Evolutionary conservation across 2,329 filamentous ascomycete species (phyloP), one percentile per base, ranked within the genome.

Genomic region (Rosellinia necatrix): DNA sequence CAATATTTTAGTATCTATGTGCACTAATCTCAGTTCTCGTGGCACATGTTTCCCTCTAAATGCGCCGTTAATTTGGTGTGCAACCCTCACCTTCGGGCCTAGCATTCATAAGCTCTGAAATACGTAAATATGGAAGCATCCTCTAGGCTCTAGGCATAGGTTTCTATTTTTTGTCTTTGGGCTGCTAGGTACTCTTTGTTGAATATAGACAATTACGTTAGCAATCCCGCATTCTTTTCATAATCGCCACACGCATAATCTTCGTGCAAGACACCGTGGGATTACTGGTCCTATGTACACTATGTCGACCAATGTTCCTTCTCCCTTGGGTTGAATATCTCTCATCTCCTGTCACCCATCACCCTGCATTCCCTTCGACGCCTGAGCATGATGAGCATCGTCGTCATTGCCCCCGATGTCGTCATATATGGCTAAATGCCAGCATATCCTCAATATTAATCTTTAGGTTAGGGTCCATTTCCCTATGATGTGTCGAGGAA

Each of bases 121-220:
- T n/a, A n/a, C n/a, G n/a, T n/a, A n/a, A n/a, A n/a, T n/a, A n/a
- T n/a, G n/a, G n/a, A n/a, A n/a, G n/a, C n/a, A n/a, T n/a, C n/a
- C n/a, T n/a, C n/a, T n/a, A n/a, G n/a, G n/a, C n/a, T n/a, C n/a
- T n/a, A n/a, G n/a, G n/a, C n/a, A n/a, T n/a, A n/a, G n/a, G n/a
- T n/a, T n/a, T n/a, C n/a, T n/a, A n/a, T n/a, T n/a, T n/a, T n/a
- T 37, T 13, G 4, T 49, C 17, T 35, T 34, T 22, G 32, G n/a
- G 19, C 10, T 24, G 44, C 27, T n/a, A 40, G 22, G 47, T 52
- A 40, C 43, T 46, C 34, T 34, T 50, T 64, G 62, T 61, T 64
- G 58, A 64, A 64, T 62, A 63, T 56, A 37, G 52, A 60, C 58
- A 59, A 62, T 56, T 59, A 53, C 56, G 60, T 64, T 62, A 62